A percentile compares a stretch with the other conserved stretches of the same genome.
Conservation (phyloP, 1,139 yeast species). For the Diutina mesorugosa region DNA sequence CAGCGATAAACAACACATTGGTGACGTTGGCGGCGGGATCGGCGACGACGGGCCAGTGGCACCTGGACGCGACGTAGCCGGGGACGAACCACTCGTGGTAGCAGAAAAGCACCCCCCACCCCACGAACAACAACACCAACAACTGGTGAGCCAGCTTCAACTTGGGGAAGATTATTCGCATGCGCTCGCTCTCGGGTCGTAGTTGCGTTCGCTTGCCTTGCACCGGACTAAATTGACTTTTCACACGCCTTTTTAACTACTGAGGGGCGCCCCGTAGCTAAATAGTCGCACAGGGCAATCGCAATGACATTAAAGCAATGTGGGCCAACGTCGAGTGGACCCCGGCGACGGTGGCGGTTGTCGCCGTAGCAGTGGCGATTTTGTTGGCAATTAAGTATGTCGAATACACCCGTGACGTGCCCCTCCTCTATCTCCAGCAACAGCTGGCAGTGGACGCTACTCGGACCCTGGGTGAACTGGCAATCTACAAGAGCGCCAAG, state of each 20-base stretch:
- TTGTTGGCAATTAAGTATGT: conserved; percentile 3
- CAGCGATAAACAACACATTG: conserved; percentile 69
- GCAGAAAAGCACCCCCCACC: conserved; percentile 25
- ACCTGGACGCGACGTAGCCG: conserved; percentile 28
- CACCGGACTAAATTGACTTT: not conserved
- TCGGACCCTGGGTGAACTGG: conserved; percentile 44
- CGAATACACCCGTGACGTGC: conserved; percentile 8
- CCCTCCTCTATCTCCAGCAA: conserved; percentile 30
- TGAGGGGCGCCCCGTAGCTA: not conserved
- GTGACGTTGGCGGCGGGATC: conserved; percentile 18
- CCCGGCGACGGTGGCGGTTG: not conserved
- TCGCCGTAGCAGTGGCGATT: not conserved
- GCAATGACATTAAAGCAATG: not conserved
- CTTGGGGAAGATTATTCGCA: conserved; percentile 1
- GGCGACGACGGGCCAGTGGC: conserved; percentile 62
- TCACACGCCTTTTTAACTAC: not conserved
- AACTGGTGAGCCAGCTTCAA: not conserved
- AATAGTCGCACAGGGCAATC: not conserved
- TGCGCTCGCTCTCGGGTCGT: not conserved
- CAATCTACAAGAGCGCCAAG: conserved; percentile 51
- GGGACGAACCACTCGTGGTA: conserved; percentile 54
- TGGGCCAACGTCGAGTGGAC: not conserved
- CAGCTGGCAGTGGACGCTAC: conserved; percentile 50
- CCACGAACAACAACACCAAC: not conserved
- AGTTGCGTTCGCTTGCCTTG: not conserved